These are phyloP conservation scores for Margaritispora aquatica DNA, from an alignment of 495 filamentous ascomycete species.

Conservation along the genomic window DNA sequence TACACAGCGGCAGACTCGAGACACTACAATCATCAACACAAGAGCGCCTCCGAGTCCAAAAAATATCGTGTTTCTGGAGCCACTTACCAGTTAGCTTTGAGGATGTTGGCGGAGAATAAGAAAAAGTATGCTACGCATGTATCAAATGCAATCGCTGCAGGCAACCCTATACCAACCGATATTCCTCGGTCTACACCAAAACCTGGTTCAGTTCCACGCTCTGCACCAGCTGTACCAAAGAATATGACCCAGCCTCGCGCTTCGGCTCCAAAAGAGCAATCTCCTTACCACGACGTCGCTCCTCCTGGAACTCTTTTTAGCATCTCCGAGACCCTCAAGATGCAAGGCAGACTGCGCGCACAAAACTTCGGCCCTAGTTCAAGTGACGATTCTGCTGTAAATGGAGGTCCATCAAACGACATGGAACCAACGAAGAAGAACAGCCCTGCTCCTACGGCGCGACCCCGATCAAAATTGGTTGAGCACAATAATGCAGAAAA, in stretches of 20 bases:
- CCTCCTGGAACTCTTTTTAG: neutral
- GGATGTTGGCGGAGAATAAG: conserved; percentile 17
- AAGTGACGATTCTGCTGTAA: too few relatives aligned
- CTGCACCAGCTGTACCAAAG: neutral
- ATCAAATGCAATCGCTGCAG: neutral
- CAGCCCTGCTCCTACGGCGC: neutral
- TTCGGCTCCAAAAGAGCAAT: conserved; percentile 5
- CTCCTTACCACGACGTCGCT: too few relatives aligned
- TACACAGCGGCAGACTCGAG: conserved; percentile 22
- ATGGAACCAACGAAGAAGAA: conserved; percentile 1
- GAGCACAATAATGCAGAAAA: neutral
- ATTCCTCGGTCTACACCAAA: conserved; percentile 9
- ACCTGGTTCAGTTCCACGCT: neutral
- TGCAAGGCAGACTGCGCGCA: conserved; percentile 14
- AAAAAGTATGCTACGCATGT: neutral
- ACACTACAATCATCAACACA: conserved; percentile 18
- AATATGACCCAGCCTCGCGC: neutral
- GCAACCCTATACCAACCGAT: neutral
- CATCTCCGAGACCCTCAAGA: conserved; percentile 22
- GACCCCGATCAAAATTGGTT: neutral
- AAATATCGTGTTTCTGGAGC: conserved; percentile 16
- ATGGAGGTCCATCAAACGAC: neutral
- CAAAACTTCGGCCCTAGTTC: conserved; percentile 6
- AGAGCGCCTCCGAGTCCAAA: conserved; percentile 15
- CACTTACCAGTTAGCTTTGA: conserved; percentile 12